Evolutionary conservation across 352 stramenopile species (phyloP), one percentile per base, ranked within the genome.

Genomic region (Phytophthora ohioensis): DNA sequence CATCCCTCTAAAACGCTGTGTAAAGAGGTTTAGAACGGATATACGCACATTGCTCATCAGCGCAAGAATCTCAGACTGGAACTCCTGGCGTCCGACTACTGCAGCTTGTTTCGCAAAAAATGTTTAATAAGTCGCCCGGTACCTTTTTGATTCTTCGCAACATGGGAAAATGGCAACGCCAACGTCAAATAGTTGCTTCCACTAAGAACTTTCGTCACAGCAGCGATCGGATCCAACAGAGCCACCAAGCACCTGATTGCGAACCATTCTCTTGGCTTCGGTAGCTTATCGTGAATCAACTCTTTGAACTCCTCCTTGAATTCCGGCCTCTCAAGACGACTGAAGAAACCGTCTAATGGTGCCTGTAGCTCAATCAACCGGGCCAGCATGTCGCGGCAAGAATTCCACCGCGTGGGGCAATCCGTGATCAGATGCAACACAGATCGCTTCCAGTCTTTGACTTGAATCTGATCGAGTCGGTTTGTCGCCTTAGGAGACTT

Each of bases 371-470:
- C 39, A 42, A 67, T 43, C 43, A 60, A 54, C 31, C 60, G 32
- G 1, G 38, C 42, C 2, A 67, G 60, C 49, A 67, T 67, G 38
- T 67, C 60, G 6, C 60, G 49, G 3, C 38, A 52, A 39, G 27
- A 60, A 27, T 60, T 61, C 51, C 60, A 51, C 3, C 60, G 30
- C 0, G 60, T 68, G 5, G 60, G 39, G 34, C 60, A 68, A 27
- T 68, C 60, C 1, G 51, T 57, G 2, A 68, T 60, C 34, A 58
- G 36, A 31, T 48, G 39, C 8, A 65, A 31, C 5, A 47, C 32
- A 5, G 32, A 35, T 21, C 2, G 30, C 5, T 49, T 39, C n/a
- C 21, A 41, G 11, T 27, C n/a, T 17, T 57, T 47, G 38, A 35
- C 30, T 41, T 66, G 47, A 21, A 68, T 55, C 4, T 41, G 1